Base-by-base conservation (phyloP, 2,329 filamentous ascomycete genomes). In the Periconia digitata region DNA sequence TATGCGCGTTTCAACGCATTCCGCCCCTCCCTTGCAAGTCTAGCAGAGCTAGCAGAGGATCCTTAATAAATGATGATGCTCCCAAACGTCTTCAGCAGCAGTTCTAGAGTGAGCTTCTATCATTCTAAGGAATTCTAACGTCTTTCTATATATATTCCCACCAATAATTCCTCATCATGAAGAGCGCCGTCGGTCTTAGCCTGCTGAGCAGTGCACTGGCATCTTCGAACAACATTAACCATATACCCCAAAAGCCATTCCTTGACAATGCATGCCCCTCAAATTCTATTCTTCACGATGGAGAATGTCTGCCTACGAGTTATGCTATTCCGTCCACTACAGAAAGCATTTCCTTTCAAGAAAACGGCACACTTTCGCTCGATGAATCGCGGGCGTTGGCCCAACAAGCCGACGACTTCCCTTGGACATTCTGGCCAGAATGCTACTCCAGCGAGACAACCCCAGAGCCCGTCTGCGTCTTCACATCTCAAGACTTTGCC, bases 351-450 rank as follows among this genome's bases (percentile, higher is more conserved):
- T 40, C 49, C 22, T 60, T 58, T 37, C 47, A 44, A 17, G 49
- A 53, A 17, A 69, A 69, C 40, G 48, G 50, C 7, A 51, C 62
- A 3, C 55, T 58, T 2, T 40, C 53, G 1, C 47, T 67, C 13
- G 58, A 65, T 23, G 59, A 67, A 23, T 51, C 64, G 15, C 56
- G 59, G 12, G 40, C 29, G 6, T 32, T 51, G n/a, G 63, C 63
- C 7, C 51, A 58, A 24, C 41, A 56, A 32, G 17, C 49, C 6
- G 41, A 51, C 7, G 43, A 64, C 37, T 67, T 66, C 34, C 66
- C 64, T 2, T 70, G 67, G 67, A 63, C 65, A 0, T 64, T 61
- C 41, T 64, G 60, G 59, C 67, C 67, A 0, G 58, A 68, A 45
- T 69, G 67, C 43, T 69, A 62, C 42, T 53, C 62, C 1, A 64